Percentiles rank a stretch among this genome's conserved stretches.
Evolutionary conservation across 2,329 filamentous ascomycete species (phyloP).

Genomic region (Cercospora beticola): DNA sequence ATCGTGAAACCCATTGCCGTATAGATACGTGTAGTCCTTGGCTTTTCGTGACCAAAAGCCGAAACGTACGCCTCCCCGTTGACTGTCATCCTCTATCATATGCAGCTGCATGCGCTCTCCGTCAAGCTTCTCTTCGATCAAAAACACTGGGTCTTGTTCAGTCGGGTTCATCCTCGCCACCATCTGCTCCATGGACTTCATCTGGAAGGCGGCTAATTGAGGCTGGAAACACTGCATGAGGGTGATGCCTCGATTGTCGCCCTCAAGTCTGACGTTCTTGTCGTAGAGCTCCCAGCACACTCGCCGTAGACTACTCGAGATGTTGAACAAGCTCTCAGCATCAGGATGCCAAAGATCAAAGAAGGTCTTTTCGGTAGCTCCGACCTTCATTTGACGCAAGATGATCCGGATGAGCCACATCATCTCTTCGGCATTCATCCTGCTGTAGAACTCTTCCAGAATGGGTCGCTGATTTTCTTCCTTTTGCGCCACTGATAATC

Average conservation of each 20-base stretch:
- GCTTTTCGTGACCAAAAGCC: conserved; percentile 93
- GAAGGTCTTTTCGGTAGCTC: conserved; percentile 84
- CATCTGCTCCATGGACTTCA: conserved; percentile 77
- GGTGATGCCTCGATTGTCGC: conserved; percentile 70
- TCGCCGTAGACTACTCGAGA: conserved; percentile 82
- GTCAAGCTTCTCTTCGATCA: conserved; percentile 97
- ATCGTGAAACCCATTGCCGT: conserved; percentile 74
- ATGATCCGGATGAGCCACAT: conserved; percentile 95
- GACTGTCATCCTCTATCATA: conserved; percentile 69
- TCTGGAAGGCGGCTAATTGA: conserved; percentile 89
- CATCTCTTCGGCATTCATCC: conserved; percentile 91
- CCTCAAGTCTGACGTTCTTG: conserved; percentile 68
- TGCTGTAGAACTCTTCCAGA: conserved; percentile 77
- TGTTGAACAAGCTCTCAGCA: conserved; percentile 66
- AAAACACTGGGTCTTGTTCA: conserved; percentile 74
- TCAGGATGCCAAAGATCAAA: conserved; percentile 64
- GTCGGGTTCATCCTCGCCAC: conserved; percentile 65
- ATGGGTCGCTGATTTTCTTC: conserved; percentile 84
- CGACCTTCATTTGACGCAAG: conserved; percentile 72
- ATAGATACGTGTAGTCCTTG: conserved; percentile 94
- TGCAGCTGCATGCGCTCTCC: conserved; percentile 97
- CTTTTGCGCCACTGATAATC: conserved; percentile 69
- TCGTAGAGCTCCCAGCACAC: conserved; percentile 94
- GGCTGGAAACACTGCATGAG: conserved; percentile 97
- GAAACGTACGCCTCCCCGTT: conserved; percentile 71